Conservation (phyloP, 225 moss, liverwort and hornwort genomes). For the Thuidium tamariscinum region DNA sequence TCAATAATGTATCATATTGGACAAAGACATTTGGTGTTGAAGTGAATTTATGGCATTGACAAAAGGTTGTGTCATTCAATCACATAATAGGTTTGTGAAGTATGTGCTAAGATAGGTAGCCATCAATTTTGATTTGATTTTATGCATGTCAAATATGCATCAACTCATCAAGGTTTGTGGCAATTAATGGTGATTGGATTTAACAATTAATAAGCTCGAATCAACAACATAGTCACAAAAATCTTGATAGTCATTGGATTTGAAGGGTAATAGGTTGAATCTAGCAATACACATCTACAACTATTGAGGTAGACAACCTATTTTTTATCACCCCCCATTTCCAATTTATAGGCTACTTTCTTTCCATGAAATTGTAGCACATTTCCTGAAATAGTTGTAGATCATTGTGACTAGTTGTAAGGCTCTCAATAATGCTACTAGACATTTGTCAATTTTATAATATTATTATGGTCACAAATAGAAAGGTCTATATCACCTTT, state of each 20-base stretch:
- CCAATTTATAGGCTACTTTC: too few relatives aligned
- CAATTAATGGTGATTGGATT: background rate
- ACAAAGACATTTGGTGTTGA: rapidly evolving
- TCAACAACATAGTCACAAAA: background rate
- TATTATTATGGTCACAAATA: too few relatives aligned
- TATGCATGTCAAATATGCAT: background rate
- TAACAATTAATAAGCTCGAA: background rate
- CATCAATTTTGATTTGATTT: background rate
- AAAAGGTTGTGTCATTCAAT: background rate
- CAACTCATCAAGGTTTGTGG: rapidly evolving
- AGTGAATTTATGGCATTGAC: background rate
- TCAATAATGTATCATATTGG: background rate
- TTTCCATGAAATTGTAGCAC: too few relatives aligned
- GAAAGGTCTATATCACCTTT: too few relatives aligned
- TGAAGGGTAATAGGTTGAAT: background rate
- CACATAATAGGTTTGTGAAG: too few relatives aligned
- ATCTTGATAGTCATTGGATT: background rate
- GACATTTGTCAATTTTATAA: too few relatives aligned
- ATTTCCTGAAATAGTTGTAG: too few relatives aligned
- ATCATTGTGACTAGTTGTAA: too few relatives aligned
- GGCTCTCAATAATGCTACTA: too few relatives aligned
- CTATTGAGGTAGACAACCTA: too few relatives aligned
- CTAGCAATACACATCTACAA: background rate
- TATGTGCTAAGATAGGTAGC: rapidly evolving
- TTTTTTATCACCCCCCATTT: too few relatives aligned